Evolutionary conservation across 169 alveolate species (phyloP).

Genomic region (Toxoplasma gondii): DNA sequence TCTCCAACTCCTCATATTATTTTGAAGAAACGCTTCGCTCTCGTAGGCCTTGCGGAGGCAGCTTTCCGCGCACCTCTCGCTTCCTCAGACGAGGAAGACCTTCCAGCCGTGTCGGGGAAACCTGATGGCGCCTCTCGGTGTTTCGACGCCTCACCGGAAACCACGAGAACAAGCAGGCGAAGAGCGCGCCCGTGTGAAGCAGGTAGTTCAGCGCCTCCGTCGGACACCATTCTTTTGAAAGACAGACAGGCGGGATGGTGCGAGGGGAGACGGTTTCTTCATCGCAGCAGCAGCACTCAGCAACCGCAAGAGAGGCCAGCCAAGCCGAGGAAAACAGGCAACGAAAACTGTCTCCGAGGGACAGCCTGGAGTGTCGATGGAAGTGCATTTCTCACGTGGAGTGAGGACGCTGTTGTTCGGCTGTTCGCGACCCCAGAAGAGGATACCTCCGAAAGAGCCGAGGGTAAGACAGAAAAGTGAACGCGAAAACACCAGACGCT

Average conservation of each 20-base stretch:
- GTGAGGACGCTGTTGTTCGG: constrained; percentile 22
- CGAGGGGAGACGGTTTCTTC: no score
- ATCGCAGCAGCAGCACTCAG: background rate
- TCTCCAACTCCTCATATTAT: no score
- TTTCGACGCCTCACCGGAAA: background rate
- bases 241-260: background rate
- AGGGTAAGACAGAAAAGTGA: background rate
- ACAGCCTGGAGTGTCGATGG: constrained; percentile 30
- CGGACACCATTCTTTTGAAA: background rate
- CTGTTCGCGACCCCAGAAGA: constrained; percentile 28
- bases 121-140: background rate
- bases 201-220: background rate
- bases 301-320: background rate
- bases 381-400: constrained; percentile 30
- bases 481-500: background rate
- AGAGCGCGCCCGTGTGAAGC: background rate
- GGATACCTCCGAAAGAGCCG: background rate
- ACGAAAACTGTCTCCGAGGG: constrained; percentile 13
- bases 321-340: background rate
- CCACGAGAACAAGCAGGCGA: background rate
- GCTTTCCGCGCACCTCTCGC: background rate
- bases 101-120: background rate
- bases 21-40: background rate
- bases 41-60: background rate
- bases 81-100: background rate